A percentile compares a stretch with the other conserved stretches of the same genome.
phyloP scores from a whole-genome alignment of 768 basidiomycete genomes.

The Gymnopilus junonius region DNA sequence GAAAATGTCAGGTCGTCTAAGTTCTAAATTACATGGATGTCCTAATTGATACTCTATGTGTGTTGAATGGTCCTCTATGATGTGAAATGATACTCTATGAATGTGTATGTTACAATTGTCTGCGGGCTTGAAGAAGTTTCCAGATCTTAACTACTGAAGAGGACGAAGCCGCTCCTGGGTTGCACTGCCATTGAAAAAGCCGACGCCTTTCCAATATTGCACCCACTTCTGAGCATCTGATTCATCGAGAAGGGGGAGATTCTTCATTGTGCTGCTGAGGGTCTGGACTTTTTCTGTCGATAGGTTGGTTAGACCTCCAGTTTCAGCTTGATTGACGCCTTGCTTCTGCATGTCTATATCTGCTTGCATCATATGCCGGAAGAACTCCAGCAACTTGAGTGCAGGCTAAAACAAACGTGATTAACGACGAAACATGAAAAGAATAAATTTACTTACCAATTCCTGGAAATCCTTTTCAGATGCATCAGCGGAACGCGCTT shows the following conservation, averaged over 20 bases:
- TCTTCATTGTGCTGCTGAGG: conserved; percentile 38
- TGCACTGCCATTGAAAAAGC: background rate
- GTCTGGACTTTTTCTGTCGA: conserved; percentile 29
- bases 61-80: too few species aligned
- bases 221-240: conserved; percentile 38
- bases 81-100: too few species aligned
- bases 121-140: too few species aligned
- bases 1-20: background rate
- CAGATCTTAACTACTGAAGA: background rate
- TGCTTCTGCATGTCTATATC: conserved; percentile 21
- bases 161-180: too few species aligned
- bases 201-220: conserved; percentile 35
- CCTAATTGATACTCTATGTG: too few species aligned
- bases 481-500: conserved; percentile 7
- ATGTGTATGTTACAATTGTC: too few species aligned
- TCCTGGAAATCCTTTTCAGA: conserved; percentile 13
- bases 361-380: conserved; percentile 22
- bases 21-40: background rate
- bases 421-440: background rate
- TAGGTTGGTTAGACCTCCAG: conserved; percentile 30
- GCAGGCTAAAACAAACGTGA: conserved; percentile 32
- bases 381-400: conserved; percentile 40
- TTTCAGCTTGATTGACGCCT: conserved; percentile 14
- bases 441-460: conserved; percentile 15
- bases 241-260: conserved; percentile 26